Evolutionary conservation across 1,284 basidiomycete genomes (phyloP).

Genomic region (Cutaneotrichosporon daszewskae): DNA sequence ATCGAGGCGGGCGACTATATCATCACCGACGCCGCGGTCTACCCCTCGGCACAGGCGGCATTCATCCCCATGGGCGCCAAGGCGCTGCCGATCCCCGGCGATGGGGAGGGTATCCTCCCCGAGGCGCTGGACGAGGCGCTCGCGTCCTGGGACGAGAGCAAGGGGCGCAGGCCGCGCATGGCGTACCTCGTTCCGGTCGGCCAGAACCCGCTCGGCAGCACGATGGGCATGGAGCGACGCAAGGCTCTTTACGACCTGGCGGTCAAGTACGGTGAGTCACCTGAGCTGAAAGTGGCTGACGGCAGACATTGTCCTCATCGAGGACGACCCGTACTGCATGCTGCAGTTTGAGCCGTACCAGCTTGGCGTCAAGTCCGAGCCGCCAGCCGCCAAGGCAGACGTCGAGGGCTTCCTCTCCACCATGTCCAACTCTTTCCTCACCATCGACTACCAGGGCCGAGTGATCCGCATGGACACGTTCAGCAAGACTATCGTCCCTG

Average conservation of each 20-base stretch:
- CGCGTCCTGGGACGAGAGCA: slow-evolving; percentile 58
- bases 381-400: slow-evolving; percentile 12
- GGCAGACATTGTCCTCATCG: slow-evolving; percentile 59
- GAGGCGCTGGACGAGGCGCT: slow-evolving; percentile 58
- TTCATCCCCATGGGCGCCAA: slow-evolving; percentile 26
- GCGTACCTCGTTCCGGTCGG: slow-evolving; percentile 53
- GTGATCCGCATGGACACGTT: slow-evolving; percentile 39
- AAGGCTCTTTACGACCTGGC: slow-evolving; percentile 69
- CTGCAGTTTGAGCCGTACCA: slow-evolving; percentile 43
- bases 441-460: slow-evolving; percentile 43
- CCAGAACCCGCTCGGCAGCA: slow-evolving; percentile 71
- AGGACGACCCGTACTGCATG: slow-evolving; percentile 75
- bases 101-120: slow-evolving; percentile 62
- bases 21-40: slow-evolving; percentile 53
- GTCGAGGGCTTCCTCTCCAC: slow-evolving; percentile 25
- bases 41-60: slow-evolving; percentile 37
- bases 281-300: not conserved
- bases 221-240: slow-evolving; percentile 59
- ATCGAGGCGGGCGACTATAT: slow-evolving; percentile 66
- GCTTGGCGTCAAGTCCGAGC: not conserved
- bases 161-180: slow-evolving; percentile 56
- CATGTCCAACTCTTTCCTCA: slow-evolving; percentile 61
- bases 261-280: slow-evolving; percentile 56
- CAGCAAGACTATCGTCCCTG: slow-evolving; percentile 60
- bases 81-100: slow-evolving; percentile 54